Conservation (phyloP, 176 grass and related monocot species). For the Themeda triandra region DNA sequence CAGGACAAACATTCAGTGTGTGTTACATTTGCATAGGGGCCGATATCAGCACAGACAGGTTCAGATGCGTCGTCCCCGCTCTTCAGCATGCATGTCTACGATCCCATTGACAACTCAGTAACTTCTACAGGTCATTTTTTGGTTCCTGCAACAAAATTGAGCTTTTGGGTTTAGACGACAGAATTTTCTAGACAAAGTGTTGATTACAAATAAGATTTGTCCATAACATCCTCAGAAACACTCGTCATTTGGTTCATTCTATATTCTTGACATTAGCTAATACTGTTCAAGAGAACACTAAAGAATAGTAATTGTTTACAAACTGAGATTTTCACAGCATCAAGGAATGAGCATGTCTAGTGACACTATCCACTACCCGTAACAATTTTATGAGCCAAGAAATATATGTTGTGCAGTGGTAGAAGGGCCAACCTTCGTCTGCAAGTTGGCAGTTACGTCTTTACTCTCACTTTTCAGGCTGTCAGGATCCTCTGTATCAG, state of each 20-base stretch:
- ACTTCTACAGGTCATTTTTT: slow-evolving; percentile 29
- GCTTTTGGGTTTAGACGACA: not conserved
- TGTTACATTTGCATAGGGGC: slow-evolving; percentile 1
- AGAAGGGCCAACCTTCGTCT: slow-evolving; percentile 39
- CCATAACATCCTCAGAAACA: not conserved
- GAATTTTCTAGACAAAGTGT: not conserved
- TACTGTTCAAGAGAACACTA: not conserved
- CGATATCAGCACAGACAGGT: not conserved
- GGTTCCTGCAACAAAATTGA: slow-evolving; percentile 43
- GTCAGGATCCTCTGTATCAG: slow-evolving; percentile 71
- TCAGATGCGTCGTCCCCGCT: slow-evolving; percentile 6
- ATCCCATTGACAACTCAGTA: not conserved
- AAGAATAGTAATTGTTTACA: not conserved
- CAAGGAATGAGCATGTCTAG: not conserved
- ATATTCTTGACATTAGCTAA: not conserved
- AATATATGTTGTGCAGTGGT: not conserved
- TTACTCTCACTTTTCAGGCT: slow-evolving; percentile 20
- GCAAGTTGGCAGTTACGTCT: slow-evolving; percentile 28
- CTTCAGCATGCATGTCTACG: slow-evolving; percentile 21
- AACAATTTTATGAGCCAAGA: slow-evolving; percentile 4
- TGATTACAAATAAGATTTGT: not conserved
- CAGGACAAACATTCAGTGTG: not conserved
- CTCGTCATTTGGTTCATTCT: not conserved
- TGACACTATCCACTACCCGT: not conserved
- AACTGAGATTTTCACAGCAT: not conserved